Base-by-base conservation (phyloP, 352 stramenopile species). In the Phytophthora parvispora region DNA sequence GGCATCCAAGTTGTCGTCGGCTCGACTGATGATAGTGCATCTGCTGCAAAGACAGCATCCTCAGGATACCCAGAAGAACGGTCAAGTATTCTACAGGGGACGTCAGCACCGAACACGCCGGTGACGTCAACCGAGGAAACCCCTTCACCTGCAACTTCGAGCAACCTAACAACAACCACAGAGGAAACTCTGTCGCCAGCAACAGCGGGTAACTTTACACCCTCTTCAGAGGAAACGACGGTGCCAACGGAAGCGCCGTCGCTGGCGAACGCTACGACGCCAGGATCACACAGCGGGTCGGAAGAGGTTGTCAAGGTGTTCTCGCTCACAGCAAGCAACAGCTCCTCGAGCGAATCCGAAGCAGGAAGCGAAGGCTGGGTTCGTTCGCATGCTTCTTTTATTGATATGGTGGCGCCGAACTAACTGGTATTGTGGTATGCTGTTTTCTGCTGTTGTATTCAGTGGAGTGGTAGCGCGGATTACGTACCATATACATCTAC, bases 401-500 rank as follows among this genome's bases (percentile, higher is more conserved):
- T 28, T 40, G 38, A 20, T 13, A 13, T 29, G 29, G 42, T 31
- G 27, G 18, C 22, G 28, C 10, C 18, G 13, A 34, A 12, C n/a
- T 72, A 64, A 73, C 29, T 27, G 56, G 3, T 55, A 27, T 20
- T 53, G 50, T 47, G 58, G 34, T 72, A 25, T 9, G 54, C 3
- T 60, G 49, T 63, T 50, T 38, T 58, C 8, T 60, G 45, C 3
- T 60, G 49, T 63, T 50, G 31, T 58, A 13, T 60, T 47, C 12
- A 74, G 65, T 61, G n/a, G 60, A 71, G 32, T 38, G 38, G 34
- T n/a, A 74, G 64, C 31, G 60, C 8, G 7, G 31, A 50, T 36
- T 69, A 66, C 24, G 60, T 69, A 13, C 80, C 75, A 13, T 95
- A 95, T 52, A 72, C 63, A 6, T 92, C 87, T 7, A 87, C 66